These are phyloP conservation scores for Trypanosoma vivax DNA, from an alignment of 208 protist genomes.

Conservation along the genomic window DNA sequence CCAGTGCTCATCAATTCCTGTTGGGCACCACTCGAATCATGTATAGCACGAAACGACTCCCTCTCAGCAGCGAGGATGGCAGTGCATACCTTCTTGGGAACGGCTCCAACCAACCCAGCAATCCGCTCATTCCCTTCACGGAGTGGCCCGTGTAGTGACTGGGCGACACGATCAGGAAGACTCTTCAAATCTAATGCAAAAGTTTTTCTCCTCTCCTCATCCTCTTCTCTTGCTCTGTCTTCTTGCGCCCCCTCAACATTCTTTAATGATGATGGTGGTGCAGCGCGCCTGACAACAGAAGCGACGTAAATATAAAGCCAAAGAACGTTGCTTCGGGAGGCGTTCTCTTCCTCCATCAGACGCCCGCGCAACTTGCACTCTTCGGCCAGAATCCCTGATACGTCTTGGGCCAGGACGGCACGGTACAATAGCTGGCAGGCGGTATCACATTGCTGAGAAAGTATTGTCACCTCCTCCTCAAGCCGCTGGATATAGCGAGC, in stretches of 20 bases:
- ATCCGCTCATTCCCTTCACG: slow-evolving; percentile 14
- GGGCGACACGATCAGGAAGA: not conserved
- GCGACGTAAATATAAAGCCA: slow-evolving; percentile 2
- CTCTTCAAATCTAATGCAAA: slow-evolving; percentile 1
- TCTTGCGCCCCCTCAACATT: not conserved
- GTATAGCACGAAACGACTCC: not conserved
- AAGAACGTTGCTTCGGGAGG: not conserved
- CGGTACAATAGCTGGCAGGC: slow-evolving; percentile 14
- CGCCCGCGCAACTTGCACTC: slow-evolving; percentile 1
- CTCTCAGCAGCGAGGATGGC: slow-evolving; percentile 3
- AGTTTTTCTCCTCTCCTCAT: not conserved
- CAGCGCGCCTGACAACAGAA: not conserved
- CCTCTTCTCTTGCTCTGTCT: not conserved
- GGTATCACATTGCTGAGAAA: slow-evolving; percentile 22
- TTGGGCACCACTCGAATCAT: not conserved
- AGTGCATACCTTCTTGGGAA: slow-evolving; percentile 21
- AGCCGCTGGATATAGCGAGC: slow-evolving; percentile 25
- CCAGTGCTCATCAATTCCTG: not conserved
- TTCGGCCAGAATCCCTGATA: not conserved
- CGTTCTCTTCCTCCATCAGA: slow-evolving; percentile 3
- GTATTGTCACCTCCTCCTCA: slow-evolving; percentile 21
- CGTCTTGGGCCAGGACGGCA: slow-evolving; percentile 10
- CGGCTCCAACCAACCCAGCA: slow-evolving; percentile 22
- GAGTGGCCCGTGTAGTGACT: not conserved
- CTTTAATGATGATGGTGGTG: too few species aligned